Conservation (phyloP, 257 asterid species). For the Gentiana dahurica region DNA sequence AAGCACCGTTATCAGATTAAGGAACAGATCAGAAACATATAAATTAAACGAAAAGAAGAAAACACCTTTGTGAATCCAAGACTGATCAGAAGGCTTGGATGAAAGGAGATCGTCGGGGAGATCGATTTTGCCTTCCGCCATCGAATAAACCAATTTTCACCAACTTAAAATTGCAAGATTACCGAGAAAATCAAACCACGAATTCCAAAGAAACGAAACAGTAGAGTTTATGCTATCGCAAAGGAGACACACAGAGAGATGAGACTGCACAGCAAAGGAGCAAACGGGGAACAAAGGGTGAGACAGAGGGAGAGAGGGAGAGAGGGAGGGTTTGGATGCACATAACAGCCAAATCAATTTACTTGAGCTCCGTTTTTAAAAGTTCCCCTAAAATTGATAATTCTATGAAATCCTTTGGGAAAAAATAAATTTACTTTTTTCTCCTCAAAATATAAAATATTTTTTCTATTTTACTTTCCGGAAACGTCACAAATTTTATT, state of each 20-base stretch:
- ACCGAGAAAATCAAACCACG: conserved; percentile 3
- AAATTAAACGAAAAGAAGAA: not conserved
- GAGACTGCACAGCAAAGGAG: not conserved
- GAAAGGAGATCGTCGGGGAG: conserved; percentile 66
- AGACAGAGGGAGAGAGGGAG: not conserved
- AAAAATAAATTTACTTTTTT: no score
- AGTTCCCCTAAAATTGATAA: no score
- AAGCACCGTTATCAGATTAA: conserved; percentile 16
- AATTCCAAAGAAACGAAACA: conserved; percentile 12
- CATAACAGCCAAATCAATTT: conserved; percentile 44
- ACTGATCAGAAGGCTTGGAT: conserved; percentile 58
- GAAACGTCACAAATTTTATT: not conserved
- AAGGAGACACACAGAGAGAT: conserved; percentile 8
- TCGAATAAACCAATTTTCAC: conserved; percentile 23
- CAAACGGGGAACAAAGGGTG: conserved; percentile 11
- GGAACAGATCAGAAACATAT: conserved; percentile 8
- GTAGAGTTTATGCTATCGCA: not conserved
- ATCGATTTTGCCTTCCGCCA: conserved; percentile 74
- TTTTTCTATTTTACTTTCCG: not conserved
- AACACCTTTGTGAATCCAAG: conserved; percentile 70
- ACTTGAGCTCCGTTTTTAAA: conserved; percentile 5
- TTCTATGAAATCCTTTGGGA: no score
- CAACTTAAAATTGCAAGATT: not conserved
- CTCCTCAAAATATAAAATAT: no score
- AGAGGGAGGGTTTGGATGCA: conserved; percentile 63